Conservation (phyloP, 768 basidiomycete genomes). For the Pleurotus ostreatus region DNA sequence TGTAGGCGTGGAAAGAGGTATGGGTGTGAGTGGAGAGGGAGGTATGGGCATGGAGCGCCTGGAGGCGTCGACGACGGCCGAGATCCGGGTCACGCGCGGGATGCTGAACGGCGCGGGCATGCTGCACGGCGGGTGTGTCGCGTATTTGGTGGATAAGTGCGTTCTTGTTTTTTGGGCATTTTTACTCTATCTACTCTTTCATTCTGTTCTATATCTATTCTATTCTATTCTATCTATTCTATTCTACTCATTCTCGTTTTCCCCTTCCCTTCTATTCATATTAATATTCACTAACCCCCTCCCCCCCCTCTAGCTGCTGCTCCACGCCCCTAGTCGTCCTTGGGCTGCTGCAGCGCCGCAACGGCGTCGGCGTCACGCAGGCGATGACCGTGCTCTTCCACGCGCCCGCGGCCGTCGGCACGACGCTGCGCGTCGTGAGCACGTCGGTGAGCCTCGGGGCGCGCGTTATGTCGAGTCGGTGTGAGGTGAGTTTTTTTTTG, state of each 20-base stretch:
- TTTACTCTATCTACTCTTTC: no score
- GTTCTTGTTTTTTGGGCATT: constrained; percentile 11
- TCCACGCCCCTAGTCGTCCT: constrained; percentile 66
- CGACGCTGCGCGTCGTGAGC: constrained; percentile 53
- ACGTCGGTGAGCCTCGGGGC: constrained; percentile 66
- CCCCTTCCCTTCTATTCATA: no score
- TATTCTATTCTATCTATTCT: no score
- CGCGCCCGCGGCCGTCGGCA: constrained; percentile 58
- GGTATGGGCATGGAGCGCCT: constrained; percentile 43
- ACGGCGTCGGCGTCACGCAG: constrained; percentile 75
- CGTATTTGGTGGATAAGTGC: constrained; percentile 72
- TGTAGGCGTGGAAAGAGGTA: constrained; percentile 14
- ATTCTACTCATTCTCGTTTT: no score
- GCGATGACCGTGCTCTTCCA: constrained; percentile 68
- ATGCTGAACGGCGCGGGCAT: constrained; percentile 69
- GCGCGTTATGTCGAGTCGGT: constrained; percentile 66
- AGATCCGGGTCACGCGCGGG: constrained; percentile 62
- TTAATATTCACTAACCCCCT: no score
- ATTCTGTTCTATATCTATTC: no score
- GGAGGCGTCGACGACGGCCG: constrained; percentile 60
- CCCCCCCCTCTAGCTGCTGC: constrained; percentile 42
- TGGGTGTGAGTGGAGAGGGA: constrained; percentile 27
- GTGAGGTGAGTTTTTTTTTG: constrained; percentile 47
- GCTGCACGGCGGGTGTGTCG: constrained; percentile 73
- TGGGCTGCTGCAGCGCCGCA: constrained; percentile 53